Evolutionary conservation across 192 early-diverging fungal species (phyloP).

Genomic region (Entophlyctis luteolus): DNA sequence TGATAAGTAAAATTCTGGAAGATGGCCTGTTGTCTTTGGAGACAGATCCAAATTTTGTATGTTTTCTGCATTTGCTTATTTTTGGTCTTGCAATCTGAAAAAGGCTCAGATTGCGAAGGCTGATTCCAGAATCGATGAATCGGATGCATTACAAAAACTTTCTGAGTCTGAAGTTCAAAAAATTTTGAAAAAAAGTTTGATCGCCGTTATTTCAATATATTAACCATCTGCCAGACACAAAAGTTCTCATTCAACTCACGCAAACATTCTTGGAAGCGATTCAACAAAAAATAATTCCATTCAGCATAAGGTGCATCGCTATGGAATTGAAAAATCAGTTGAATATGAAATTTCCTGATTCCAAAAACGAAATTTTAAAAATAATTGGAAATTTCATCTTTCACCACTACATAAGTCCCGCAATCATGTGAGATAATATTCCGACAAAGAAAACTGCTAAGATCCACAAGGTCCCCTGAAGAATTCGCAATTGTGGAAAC

Average conservation of each 20-base stretch:
- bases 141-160: conserved; percentile 73
- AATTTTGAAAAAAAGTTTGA: conserved; percentile 36
- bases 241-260: conserved; percentile 75
- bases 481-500: conserved; percentile 90
- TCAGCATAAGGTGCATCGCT: conserved; percentile 94
- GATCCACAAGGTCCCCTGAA: conserved; percentile 76
- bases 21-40: conserved; percentile 82
- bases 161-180: conserved; percentile 67
- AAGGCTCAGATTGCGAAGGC: conserved; percentile 86
- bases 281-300: conserved; percentile 88
- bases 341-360: conserved; percentile 74
- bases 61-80: background rate
- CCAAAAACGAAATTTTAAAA: conserved; percentile 76
- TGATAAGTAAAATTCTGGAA: conserved; percentile 74
- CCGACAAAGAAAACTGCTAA: background rate
- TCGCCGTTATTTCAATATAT: background rate
- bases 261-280: conserved; percentile 82
- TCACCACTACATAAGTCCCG: conserved; percentile 98
- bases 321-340: conserved; percentile 69
- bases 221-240: conserved; percentile 31
- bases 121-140: conserved; percentile 84
- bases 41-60: conserved; percentile 66
- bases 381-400: conserved; percentile 93
- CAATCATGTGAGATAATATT: conserved; percentile 67
- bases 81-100: conserved; percentile 36